A percentile compares a stretch with the other conserved stretches of the same genome.
These are phyloP conservation scores for Cryptosporidium xiaoi DNA, from an alignment of 169 alveolate species.

Conservation along the genomic window DNA sequence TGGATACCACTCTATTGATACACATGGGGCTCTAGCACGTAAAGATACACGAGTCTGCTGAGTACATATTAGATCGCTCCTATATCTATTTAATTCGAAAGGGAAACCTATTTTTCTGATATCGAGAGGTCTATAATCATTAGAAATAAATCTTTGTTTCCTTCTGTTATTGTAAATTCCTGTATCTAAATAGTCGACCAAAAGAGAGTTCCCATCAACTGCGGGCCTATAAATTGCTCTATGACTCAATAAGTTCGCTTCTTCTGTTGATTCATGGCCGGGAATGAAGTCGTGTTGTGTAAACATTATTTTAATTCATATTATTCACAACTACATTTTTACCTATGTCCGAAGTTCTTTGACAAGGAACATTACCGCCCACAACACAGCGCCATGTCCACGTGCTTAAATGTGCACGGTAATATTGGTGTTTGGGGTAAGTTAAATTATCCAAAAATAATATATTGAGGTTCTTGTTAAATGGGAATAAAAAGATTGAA, in stretches of 20 bases:
- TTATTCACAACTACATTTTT: constrained; percentile 3
- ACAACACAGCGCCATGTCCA: constrained; percentile 67
- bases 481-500: too few species aligned
- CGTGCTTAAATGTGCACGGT: constrained; percentile 29
- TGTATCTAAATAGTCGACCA: constrained; percentile 62
- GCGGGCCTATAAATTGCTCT: constrained; percentile 72
- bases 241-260: constrained; percentile 62
- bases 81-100: constrained; percentile 48
- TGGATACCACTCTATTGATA: constrained; percentile 85
- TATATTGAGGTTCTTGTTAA: background rate
- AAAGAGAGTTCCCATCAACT: constrained; percentile 54
- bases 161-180: constrained; percentile 54
- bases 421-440: background rate
- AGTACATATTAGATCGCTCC: constrained; percentile 63
- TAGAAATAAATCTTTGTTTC: constrained; percentile 23
- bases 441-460: background rate
- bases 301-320: constrained; percentile 21
- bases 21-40: constrained; percentile 75
- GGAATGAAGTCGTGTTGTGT: constrained; percentile 75
- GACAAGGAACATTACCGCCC: constrained; percentile 18
- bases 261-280: constrained; percentile 72
- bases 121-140: constrained; percentile 33
- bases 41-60: constrained; percentile 74
- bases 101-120: constrained; percentile 59
- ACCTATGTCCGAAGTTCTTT: background rate